Evolutionary conservation across 2,329 filamentous ascomycete species (phyloP).

Genomic region (Penicillium sp.): DNA sequence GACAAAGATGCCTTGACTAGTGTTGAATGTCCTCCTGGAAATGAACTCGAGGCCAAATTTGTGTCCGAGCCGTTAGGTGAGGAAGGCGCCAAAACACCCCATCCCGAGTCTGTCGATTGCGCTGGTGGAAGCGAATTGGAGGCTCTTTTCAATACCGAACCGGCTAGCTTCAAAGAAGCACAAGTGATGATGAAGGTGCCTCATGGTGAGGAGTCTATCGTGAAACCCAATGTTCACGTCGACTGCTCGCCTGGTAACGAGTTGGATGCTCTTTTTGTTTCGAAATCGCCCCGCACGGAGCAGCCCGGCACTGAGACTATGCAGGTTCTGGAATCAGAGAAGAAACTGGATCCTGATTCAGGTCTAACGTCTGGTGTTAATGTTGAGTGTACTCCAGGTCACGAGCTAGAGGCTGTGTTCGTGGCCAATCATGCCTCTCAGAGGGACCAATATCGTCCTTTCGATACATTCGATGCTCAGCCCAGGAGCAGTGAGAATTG

Average conservation of each 20-base stretch:
- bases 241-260: slow-evolving; percentile 11
- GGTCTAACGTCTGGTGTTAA: slow-evolving; percentile 1
- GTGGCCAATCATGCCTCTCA: slow-evolving; percentile 2
- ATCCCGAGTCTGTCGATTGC: slow-evolving; percentile 6
- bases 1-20: not conserved
- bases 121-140: slow-evolving; percentile 9
- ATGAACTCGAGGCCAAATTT: slow-evolving; percentile 12
- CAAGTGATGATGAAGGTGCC: not conserved
- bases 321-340: not conserved
- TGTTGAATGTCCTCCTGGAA: slow-evolving; percentile 3
- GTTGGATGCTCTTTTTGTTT: slow-evolving; percentile 6
- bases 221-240: slow-evolving; percentile 10
- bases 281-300: slow-evolving; percentile 2
- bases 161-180: not conserved
- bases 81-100: not conserved
- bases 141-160: slow-evolving; percentile 1
- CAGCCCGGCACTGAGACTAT: slow-evolving; percentile 1
- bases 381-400: slow-evolving; percentile 12
- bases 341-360: slow-evolving; percentile 1
- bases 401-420: slow-evolving; percentile 17
- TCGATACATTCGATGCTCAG: not conserved
- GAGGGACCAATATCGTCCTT: not conserved
- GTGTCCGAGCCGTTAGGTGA: slow-evolving; percentile 2
- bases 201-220: slow-evolving; percentile 1
- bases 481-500: not conserved